Evolutionary conservation across 805 yeast genomes (phyloP), one percentile per base, ranked within the genome.

Genomic region (Candida broadrunensis): DNA sequence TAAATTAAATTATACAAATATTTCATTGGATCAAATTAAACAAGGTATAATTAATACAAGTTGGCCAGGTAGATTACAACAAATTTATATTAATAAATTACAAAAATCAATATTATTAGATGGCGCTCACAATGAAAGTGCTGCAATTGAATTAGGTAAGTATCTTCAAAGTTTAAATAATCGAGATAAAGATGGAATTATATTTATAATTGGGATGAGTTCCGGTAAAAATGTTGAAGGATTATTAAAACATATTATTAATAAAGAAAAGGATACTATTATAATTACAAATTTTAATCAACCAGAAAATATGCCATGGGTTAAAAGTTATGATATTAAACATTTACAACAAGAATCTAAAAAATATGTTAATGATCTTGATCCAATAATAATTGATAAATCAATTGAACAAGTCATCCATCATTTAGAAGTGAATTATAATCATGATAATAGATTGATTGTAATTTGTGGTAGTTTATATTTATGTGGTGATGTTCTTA

Each of bases 241-340:
- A 0, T 60, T 89, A 16, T 59, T 87, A 30, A 55, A 63, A 23
- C 73, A 77, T 15, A 60, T 88, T 2, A 55, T 85, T 3, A 56
- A 58, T 5, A 48, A 44, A 16, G 51, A 65, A 1, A 54, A 60
- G 0, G 97, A 89, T 51, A 58, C 65, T 2, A 75, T 90, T 0
- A 62, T 83, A 1, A 73, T 83, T 1, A 80, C 91, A 0, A 55
- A 67, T 24, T 93, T 90, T 56, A 75, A 81, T 2, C 51, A 65
- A 1, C 91, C 95, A 0, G 90, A 83, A 12, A 84, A 88, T 0
- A 93, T 93, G 99, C 97, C 98, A 0, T 93, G 98, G 98, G 80
- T 93, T 4, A 53, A 69, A 32, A 64, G 90, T 1, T 70, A 68
- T 46, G 51, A 56, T 3, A 53, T 67, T 1, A 50, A 42, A 1